These are phyloP conservation scores for Trifolium pratense DNA, from an alignment of 306 rosid genomes.

Conservation along the genomic window DNA sequence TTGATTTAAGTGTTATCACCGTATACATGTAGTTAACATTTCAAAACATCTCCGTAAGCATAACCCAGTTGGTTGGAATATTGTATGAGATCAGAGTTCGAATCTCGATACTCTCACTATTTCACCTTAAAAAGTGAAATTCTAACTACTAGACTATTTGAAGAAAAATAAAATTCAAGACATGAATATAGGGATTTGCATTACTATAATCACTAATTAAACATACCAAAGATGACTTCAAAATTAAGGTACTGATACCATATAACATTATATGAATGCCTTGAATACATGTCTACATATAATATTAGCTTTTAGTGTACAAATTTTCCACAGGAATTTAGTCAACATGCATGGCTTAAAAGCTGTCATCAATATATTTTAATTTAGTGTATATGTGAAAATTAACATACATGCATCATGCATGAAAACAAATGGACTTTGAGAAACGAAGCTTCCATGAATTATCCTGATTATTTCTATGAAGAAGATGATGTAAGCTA, in stretches of 20 bases:
- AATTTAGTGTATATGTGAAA: conserved; percentile 21
- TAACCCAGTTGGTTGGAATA: too few relatives aligned
- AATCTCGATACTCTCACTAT: too few relatives aligned
- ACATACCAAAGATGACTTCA: conserved; percentile 29
- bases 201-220: not conserved
- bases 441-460: not conserved
- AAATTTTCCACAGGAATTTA: conserved; percentile 28
- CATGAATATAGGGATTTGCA: not conserved
- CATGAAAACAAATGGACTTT: conserved; percentile 38
- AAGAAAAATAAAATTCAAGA: too few relatives aligned
- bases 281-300: conserved; percentile 11
- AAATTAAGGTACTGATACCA: conserved; percentile 39
- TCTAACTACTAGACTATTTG: too few relatives aligned
- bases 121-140: too few relatives aligned
- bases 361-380: conserved; percentile 42
- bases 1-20: too few relatives aligned
- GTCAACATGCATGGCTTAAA: conserved; percentile 36
- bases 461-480: not conserved
- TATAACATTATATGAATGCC: conserved; percentile 39
- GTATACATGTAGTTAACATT: not conserved
- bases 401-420: conserved; percentile 46
- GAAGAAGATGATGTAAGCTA: not conserved
- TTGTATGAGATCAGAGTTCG: too few relatives aligned
- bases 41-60: too few relatives aligned
- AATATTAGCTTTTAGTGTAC: not conserved